Base-by-base conservation (phyloP, 768 basidiomycete species). In the Lentinula sp. region DNA sequence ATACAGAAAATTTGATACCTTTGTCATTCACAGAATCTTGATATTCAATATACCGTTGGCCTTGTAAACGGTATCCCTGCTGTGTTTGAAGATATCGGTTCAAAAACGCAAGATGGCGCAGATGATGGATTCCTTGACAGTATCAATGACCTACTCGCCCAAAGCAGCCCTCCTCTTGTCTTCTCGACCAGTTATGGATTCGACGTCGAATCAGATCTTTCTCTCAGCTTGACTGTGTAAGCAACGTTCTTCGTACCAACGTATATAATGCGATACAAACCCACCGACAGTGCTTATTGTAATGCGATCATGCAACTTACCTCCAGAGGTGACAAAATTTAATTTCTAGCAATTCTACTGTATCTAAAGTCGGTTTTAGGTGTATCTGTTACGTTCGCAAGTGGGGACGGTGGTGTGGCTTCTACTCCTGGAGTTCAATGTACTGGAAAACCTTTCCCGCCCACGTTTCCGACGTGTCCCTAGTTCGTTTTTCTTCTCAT, bases 351-450 rank as follows among this genome's bases (percentile, higher is more conserved):
- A 8, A 9, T 16, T 15, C 43, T 45, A 7, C 45, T 46, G 18
- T 43, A 20, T n/a, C 45, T 46, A 18, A 46, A 8, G 12, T 8
- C 16, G 10, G 45, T 46, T 23, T 18, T 9, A 46, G 45, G 82
- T 9, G 67, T 78, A 18, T 77, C 78, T 7, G 7, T 84, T 16
- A 61, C 41, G 20, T 41, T 53, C 36, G 36, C 72, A 23, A 76
- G 76, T 15, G 79, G 80, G 18, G 78, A 83, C 37, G 67, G 61
- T 51, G 66, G 68, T 55, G 66, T 69, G 1, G 54, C 54, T 16
- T 77, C 79, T 5, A 7, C 82, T n/a, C 60, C 76, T 36, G 79
- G 80, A 69, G 66, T 72, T 20, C 76, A 78, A n/a, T 81, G 83
- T 28, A 80, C 82, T 36, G 59, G 61, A 1, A 81, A 82, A 20